A percentile compares a stretch with the other conserved stretches of the same genome.
Conservation (phyloP, 2,329 filamentous ascomycete genomes). For the Coleophoma cylindrospora region DNA sequence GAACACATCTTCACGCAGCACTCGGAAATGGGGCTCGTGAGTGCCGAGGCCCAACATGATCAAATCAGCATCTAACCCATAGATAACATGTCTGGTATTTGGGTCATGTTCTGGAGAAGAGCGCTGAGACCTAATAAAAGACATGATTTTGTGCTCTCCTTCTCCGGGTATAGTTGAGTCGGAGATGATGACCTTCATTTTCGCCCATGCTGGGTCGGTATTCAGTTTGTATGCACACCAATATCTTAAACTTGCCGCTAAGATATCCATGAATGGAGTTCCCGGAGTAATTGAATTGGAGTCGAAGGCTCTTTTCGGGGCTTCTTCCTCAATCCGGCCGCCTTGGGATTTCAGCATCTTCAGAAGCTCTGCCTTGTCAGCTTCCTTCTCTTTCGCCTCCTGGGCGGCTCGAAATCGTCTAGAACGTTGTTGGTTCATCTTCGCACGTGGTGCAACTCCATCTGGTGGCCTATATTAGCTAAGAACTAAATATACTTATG, state of each 20-base stretch:
- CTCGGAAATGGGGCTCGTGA: constrained; percentile 94
- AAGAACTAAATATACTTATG: background rate
- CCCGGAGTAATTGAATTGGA: constrained; percentile 84
- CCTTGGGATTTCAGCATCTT: constrained; percentile 78
- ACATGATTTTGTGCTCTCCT: constrained; percentile 99
- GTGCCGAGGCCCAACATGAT: constrained; percentile 98
- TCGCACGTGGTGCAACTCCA: constrained; percentile 93
- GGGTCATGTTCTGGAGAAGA: constrained; percentile 88
- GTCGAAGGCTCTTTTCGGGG: constrained; percentile 87
- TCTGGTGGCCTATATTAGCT: constrained; percentile 44
- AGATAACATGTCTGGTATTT: constrained; percentile 96
- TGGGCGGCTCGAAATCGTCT: constrained; percentile 91
- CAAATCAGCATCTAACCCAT: constrained; percentile 93
- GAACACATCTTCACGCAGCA: constrained; percentile 95
- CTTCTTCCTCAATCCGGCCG: constrained; percentile 56
- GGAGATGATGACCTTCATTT: constrained; percentile 96
- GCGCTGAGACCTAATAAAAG: constrained; percentile 91
- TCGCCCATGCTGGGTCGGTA: constrained; percentile 92
- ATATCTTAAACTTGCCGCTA: constrained; percentile 84
- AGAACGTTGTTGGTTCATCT: constrained; percentile 99
- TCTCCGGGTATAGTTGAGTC: constrained; percentile 97
- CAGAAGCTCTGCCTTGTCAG: constrained; percentile 82
- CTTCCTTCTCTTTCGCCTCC: constrained; percentile 90
- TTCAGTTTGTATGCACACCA: constrained; percentile 98
- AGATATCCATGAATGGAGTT: constrained; percentile 97